These are phyloP conservation scores for Wickerhamiella occidentalis DNA, from an alignment of 805 yeast species.

Conservation along the genomic window DNA sequence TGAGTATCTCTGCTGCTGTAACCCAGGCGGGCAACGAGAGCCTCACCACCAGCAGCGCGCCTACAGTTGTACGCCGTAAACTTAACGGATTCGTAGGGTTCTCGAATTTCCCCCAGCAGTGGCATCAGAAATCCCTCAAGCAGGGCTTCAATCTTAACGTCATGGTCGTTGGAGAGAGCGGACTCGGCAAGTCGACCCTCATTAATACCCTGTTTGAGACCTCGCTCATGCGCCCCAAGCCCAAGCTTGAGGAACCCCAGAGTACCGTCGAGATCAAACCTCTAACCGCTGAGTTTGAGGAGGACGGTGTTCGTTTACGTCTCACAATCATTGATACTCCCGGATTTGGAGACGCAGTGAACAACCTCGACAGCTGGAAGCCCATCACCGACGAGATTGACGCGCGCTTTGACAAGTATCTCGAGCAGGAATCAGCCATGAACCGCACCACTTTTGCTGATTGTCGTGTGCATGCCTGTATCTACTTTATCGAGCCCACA, in stretches of 20 bases:
- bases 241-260: conserved; percentile 13
- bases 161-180: conserved; percentile 82
- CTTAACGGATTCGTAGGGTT: conserved; percentile 91
- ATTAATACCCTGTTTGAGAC: conserved; percentile 67
- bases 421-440: conserved; percentile 80
- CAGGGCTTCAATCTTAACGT: conserved; percentile 82
- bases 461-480: conserved; percentile 80
- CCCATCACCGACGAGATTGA: conserved; percentile 87
- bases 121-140: conserved; percentile 89
- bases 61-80: conserved; percentile 65
- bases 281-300: conserved; percentile 65
- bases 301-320: conserved; percentile 79
- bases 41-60: conserved; percentile 15
- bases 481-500: conserved; percentile 93
- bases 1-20: conserved; percentile 14
- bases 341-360: conserved; percentile 85
- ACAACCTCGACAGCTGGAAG: conserved; percentile 70
- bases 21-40: conserved; percentile 13
- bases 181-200: conserved; percentile 55
- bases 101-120: conserved; percentile 94
- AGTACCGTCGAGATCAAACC: conserved; percentile 46
- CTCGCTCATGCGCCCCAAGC: conserved; percentile 29
- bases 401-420: conserved; percentile 69
- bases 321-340: conserved; percentile 81
- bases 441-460: conserved; percentile 62